Conservation (phyloP, 2,329 filamentous ascomycete species). For the Trichoderma citrinoviride region DNA sequence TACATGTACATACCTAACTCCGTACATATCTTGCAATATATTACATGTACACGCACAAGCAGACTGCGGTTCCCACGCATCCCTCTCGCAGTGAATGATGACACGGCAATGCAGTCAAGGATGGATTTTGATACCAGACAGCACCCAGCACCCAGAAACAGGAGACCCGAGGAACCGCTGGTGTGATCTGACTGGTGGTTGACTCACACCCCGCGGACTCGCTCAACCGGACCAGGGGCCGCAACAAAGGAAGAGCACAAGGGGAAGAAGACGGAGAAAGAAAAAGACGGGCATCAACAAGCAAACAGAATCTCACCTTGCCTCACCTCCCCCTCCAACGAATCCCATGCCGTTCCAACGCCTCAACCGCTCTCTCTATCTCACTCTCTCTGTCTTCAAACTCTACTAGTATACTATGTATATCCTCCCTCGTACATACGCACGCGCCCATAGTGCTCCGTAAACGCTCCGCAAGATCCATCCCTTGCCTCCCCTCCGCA, state of each 20-base stretch:
- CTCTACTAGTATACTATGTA: too few species aligned
- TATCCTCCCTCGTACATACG: neutral
- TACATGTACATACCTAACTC: too few species aligned
- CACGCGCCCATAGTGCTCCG: neutral
- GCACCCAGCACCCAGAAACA: neutral
- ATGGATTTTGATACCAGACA: too few species aligned
- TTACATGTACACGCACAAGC: too few species aligned
- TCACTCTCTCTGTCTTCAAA: too few species aligned
- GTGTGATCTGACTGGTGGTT: neutral
- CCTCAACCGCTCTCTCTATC: too few species aligned
- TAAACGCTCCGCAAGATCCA: neutral
- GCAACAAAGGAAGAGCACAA: neutral
- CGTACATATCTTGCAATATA: too few species aligned
- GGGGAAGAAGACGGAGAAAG: neutral
- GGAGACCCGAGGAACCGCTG: neutral
- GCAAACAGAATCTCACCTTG: neutral
- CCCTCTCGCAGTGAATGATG: constrained; percentile 10
- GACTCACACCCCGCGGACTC: neutral
- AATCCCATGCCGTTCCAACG: too few species aligned
- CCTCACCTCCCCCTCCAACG: neutral
- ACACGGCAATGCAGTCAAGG: constrained; percentile 8
- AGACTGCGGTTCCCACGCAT: neutral
- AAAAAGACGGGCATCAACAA: neutral
- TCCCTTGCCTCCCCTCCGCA: neutral
- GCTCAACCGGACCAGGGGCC: neutral